Percentiles rank a stretch among this genome's conserved stretches.
phyloP scores from a whole-genome alignment of 2,329 filamentous ascomycete species.

The Knoxdaviesia capensis region DNA sequence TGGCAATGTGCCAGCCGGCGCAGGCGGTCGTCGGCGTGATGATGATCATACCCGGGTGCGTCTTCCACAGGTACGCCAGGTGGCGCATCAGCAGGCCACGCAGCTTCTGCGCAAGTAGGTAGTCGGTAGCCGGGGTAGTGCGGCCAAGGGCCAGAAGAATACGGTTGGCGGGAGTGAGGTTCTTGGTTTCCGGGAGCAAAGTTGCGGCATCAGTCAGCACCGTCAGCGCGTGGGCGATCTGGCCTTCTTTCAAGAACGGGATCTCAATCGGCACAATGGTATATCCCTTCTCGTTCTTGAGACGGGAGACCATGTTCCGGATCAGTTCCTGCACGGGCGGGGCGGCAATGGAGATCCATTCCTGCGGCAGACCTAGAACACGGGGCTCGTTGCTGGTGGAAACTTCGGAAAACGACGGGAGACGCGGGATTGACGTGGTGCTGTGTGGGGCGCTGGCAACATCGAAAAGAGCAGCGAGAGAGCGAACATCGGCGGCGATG shows the following conservation, averaged over 20 bases:
- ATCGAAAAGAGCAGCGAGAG: constrained; percentile 44
- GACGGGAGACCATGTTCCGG: constrained; percentile 24
- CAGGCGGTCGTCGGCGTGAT: constrained; percentile 45
- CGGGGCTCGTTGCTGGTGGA: constrained; percentile 14
- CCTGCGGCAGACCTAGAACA: constrained; percentile 40
- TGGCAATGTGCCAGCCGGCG: constrained; percentile 22
- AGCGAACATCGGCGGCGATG: constrained; percentile 44
- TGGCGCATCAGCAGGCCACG: constrained; percentile 51
- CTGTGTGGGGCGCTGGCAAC: constrained; percentile 45
- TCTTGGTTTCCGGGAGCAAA: constrained; percentile 22
- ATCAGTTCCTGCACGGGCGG: constrained; percentile 21
- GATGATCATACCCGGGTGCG: constrained; percentile 49
- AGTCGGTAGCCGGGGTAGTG: constrained; percentile 43
- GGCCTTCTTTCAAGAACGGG: constrained; percentile 39
- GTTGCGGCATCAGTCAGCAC: constrained; percentile 43
- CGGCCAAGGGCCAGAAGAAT: constrained; percentile 44
- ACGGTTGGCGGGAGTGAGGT: constrained; percentile 40
- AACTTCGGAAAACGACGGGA: constrained; percentile 10
- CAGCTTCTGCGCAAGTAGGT: constrained; percentile 49
- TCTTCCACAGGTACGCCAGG: constrained; percentile 42
- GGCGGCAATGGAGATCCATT: constrained; percentile 35
- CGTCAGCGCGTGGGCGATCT: constrained; percentile 53
- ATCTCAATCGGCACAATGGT: constrained; percentile 32
- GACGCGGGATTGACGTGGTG: constrained; percentile 28
- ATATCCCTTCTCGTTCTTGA: constrained; percentile 32